phyloP scores from a whole-genome alignment of 2,329 filamentous ascomycete genomes.

The Colletotrichum sp. region DNA sequence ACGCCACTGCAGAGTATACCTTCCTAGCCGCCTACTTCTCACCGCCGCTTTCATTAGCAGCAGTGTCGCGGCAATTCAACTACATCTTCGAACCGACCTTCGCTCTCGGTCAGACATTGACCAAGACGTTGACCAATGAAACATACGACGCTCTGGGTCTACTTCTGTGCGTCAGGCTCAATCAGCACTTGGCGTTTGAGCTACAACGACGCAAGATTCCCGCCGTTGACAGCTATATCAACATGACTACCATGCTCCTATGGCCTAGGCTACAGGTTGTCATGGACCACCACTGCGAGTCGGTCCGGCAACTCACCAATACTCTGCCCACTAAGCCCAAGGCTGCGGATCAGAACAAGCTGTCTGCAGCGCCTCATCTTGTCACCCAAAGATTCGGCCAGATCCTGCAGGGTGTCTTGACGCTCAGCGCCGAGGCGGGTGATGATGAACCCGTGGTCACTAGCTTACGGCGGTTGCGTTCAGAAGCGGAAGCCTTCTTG shows the following conservation, averaged over 20 bases:
- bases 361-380: slow-evolving; percentile 85
- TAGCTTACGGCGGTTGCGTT: slow-evolving; percentile 77
- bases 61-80: slow-evolving; percentile 82
- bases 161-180: slow-evolving; percentile 89
- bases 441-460: slow-evolving; percentile 92
- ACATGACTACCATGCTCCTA: slow-evolving; percentile 92
- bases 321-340: slow-evolving; percentile 51
- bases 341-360: slow-evolving; percentile 54
- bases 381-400: slow-evolving; percentile 96
- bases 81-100: slow-evolving; percentile 93
- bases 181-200: slow-evolving; percentile 93
- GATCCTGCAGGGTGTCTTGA: slow-evolving; percentile 83
- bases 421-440: slow-evolving; percentile 85
- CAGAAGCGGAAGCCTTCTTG: slow-evolving; percentile 85
- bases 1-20: slow-evolving; percentile 92
- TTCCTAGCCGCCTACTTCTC: slow-evolving; percentile 92
- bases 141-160: slow-evolving; percentile 87
- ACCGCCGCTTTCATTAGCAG: slow-evolving; percentile 74
- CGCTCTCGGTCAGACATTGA: slow-evolving; percentile 77
- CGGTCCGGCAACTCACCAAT: slow-evolving; percentile 69
- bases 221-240: slow-evolving; percentile 88
- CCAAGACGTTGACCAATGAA: slow-evolving; percentile 76
- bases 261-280: slow-evolving; percentile 96
- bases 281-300: slow-evolving; percentile 93
- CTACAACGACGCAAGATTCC: slow-evolving; percentile 91